Evolutionary conservation across 176 grass and related monocot genomes (phyloP).

Genomic region (Elaeis guineensis): DNA sequence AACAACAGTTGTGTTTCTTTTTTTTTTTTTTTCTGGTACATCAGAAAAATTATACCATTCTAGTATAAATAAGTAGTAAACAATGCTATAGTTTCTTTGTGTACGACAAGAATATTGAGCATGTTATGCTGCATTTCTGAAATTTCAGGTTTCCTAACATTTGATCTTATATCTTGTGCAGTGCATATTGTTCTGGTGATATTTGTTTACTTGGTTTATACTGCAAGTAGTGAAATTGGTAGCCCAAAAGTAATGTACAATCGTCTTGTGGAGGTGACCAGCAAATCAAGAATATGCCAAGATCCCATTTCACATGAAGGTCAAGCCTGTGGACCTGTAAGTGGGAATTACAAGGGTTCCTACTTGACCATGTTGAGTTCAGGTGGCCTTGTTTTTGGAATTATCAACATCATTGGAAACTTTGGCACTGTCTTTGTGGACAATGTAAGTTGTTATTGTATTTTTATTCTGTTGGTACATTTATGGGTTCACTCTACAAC

Average conservation of each 20-base stretch:
- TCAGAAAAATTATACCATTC: too few relatives aligned
- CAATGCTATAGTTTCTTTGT: too few relatives aligned
- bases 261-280: conserved; percentile 37
- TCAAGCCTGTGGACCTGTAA: conserved; percentile 60
- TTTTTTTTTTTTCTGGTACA: too few relatives aligned
- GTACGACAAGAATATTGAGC: too few relatives aligned
- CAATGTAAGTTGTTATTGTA: conserved; percentile 31
- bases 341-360: conserved; percentile 58
- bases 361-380: conserved; percentile 85
- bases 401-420: conserved; percentile 72
- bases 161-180: background rate
- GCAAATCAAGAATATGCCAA: conserved; percentile 32
- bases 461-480: background rate
- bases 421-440: conserved; percentile 78
- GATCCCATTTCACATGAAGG: conserved; percentile 35
- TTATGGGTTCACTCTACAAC: background rate
- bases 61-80: too few relatives aligned
- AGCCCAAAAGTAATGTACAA: conserved; percentile 55
- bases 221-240: conserved; percentile 36
- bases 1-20: too few relatives aligned
- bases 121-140: too few relatives aligned
- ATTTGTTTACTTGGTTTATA: conserved; percentile 69
- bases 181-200: conserved; percentile 60
- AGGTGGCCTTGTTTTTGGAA: conserved; percentile 66
- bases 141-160: background rate